These are phyloP conservation scores for Pleurotus pulmonarius DNA, from an alignment of 768 basidiomycete genomes.

Conservation along the genomic window DNA sequence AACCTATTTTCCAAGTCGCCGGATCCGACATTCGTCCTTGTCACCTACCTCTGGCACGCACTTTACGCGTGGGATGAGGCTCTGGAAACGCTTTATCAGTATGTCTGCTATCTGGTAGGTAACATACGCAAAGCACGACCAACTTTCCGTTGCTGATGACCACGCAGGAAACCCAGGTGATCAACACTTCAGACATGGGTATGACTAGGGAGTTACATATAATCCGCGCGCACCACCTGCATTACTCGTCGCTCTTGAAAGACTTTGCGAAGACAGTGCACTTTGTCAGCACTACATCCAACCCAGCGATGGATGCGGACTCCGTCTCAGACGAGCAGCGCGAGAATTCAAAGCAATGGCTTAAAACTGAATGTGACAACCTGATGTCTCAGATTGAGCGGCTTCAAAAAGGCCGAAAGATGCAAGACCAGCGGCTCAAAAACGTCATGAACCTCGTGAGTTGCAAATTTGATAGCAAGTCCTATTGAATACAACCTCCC, in stretches of 20 bases:
- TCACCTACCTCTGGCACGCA: conserved; percentile 56
- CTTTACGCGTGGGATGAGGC: conserved; percentile 63
- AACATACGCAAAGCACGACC: neutral
- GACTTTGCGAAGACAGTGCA: conserved; percentile 50
- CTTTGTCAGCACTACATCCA: conserved; percentile 45
- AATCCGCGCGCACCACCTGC: conserved; percentile 57
- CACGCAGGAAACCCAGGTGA: conserved; percentile 45
- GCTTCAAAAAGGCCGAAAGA: conserved; percentile 30
- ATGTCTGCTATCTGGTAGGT: conserved; percentile 47
- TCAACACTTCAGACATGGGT: conserved; percentile 34
- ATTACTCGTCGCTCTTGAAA: conserved; percentile 51
- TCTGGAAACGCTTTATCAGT: conserved; percentile 46
- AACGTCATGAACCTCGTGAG: conserved; percentile 50
- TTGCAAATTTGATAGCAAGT: neutral
- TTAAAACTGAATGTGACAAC: conserved; percentile 41
- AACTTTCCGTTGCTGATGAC: neutral
- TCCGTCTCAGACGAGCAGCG: neutral
- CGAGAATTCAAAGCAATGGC: neutral
- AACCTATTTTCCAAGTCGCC: conserved; percentile 33
- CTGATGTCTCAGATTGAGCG: conserved; percentile 49
- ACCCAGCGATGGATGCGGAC: conserved; percentile 45
- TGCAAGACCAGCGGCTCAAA: conserved; percentile 47
- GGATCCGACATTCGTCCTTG: conserved; percentile 54
- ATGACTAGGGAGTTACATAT: conserved; percentile 54
- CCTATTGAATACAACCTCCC: neutral